Evolutionary conservation across 176 grass and related monocot genomes (phyloP), one percentile per base, ranked within the genome.

Genomic region (Panicum miliaceum): DNA sequence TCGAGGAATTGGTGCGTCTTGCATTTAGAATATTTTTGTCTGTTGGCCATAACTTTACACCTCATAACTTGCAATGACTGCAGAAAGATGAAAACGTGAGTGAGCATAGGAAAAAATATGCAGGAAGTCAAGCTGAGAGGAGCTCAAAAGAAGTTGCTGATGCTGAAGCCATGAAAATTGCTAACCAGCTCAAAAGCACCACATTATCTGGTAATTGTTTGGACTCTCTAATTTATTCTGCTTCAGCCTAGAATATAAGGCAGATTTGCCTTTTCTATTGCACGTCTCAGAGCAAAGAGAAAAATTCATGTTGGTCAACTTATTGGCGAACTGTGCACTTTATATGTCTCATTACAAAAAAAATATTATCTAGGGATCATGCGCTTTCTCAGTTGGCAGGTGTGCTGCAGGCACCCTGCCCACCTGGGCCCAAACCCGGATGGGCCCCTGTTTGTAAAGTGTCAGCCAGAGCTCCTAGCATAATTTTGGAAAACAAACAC

Each of bases 81-180:
- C 91, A 99, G 96, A 94, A 90, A 94, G 88, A 99, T 54, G 91
- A 96, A 76, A 91, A 89, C 12, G 86, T 90, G 9, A 90, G 81
- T 71, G 82, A 46, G 19, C 85, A 88, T 82, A 89, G 93, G 75
- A 59, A 84, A 27, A 96, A 81, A 84, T 99, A 96, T 78, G 87
- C 91, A 14, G 93, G 96, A 32, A 95, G 93, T 74, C 96, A 99
- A 89, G 89, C 93, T 83, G 96, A 99, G 53, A 96, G 96, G 65
- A 82, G 42, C 38, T 77, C 75, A 67, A 96, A 95, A 81, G 89
- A 82, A 32, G 83, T 87, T 82, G 89, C 83, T 61, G 96, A 96
- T 47, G 78, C 79, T 6, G 88, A 94, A 73, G 89, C 91, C 41
- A 91, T 81, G 45, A 90, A 85, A 84, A 81, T 88, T 76, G 75